These are phyloP conservation scores for Fusarium secorum DNA, from an alignment of 2,329 filamentous ascomycete genomes.

Conservation along the genomic window DNA sequence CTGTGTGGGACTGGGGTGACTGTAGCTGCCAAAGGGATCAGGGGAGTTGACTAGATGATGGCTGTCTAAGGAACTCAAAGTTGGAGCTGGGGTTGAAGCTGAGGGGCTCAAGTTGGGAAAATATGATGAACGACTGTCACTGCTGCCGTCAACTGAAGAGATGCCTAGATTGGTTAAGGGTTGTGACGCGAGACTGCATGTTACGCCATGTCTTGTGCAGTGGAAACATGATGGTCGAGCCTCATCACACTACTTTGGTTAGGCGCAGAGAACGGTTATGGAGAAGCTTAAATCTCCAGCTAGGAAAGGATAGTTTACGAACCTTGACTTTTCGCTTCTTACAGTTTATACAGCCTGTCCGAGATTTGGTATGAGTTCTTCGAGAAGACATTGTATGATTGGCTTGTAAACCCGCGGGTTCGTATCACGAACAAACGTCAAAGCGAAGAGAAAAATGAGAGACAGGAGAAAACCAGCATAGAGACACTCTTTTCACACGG, in stretches of 20 bases:
- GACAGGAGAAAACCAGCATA: conserved; percentile 1
- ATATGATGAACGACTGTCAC: neutral
- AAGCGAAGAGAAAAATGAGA: conserved; percentile 4
- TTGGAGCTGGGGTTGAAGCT: conserved; percentile 4
- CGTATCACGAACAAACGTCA: conserved; percentile 1
- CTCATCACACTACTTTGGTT: conserved; percentile 40
- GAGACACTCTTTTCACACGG: conserved; percentile 12
- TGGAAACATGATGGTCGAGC: conserved; percentile 43
- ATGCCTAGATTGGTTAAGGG: neutral
- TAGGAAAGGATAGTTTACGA: conserved; percentile 2
- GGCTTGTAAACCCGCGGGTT: conserved; percentile 32
- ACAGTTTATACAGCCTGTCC: conserved; percentile 45
- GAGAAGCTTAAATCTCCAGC: neutral
- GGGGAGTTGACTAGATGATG: conserved; percentile 9
- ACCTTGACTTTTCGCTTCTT: conserved; percentile 48
- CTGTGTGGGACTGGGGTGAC: conserved; percentile 22
- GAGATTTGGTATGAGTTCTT: conserved; percentile 47
- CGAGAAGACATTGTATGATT: conserved; percentile 35
- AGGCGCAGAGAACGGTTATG: neutral
- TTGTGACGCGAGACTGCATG: conserved; percentile 40
- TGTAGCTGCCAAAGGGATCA: neutral
- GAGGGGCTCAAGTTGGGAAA: conserved; percentile 26
- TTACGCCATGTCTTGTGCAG: conserved; percentile 41
- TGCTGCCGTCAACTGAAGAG: neutral
- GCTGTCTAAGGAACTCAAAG: conserved; percentile 3